A percentile compares a stretch with the other conserved stretches of the same genome.
These are phyloP conservation scores for Dorcoceras hygrometricum DNA, from an alignment of 257 asterid species.

Conservation along the genomic window DNA sequence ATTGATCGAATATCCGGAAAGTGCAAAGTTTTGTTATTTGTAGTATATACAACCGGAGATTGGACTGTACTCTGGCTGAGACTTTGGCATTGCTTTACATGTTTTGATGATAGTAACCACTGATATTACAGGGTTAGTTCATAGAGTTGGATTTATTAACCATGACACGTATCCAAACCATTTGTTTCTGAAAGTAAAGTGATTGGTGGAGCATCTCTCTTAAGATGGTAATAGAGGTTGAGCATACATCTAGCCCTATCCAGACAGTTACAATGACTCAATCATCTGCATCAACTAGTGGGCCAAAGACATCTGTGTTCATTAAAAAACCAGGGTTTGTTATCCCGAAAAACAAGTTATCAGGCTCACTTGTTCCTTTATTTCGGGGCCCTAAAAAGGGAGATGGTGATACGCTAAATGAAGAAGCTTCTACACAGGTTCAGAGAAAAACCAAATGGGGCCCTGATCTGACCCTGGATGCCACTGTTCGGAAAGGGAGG, in stretches of 20 bases:
- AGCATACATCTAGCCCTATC: slow-evolving; percentile 41
- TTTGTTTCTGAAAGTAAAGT: slow-evolving; percentile 16
- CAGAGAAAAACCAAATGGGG: slow-evolving; percentile 95
- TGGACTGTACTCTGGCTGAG: neutral
- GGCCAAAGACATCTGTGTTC: slow-evolving; percentile 62
- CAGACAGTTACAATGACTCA: slow-evolving; percentile 39
- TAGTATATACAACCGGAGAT: too few relatives aligned
- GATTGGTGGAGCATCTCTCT: slow-evolving; percentile 27
- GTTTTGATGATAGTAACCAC: neutral
- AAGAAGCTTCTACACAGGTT: slow-evolving; percentile 47
- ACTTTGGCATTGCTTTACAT: slow-evolving; percentile 3
- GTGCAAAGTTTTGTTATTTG: too few relatives aligned
- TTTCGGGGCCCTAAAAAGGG: slow-evolving; percentile 62
- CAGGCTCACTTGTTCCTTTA: slow-evolving; percentile 80
- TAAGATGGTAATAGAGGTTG: slow-evolving; percentile 61
- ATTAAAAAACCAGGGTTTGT: slow-evolving; percentile 71
- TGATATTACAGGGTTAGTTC: neutral
- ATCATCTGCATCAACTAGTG: slow-evolving; percentile 47
- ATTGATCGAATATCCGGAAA: neutral
- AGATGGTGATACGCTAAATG: slow-evolving; percentile 42
- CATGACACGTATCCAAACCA: neutral
- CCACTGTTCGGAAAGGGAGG: slow-evolving; percentile 72
- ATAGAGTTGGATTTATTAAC: neutral
- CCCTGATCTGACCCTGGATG: slow-evolving; percentile 67
- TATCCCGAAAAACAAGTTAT: slow-evolving; percentile 83